Evolutionary conservation across 768 basidiomycete species (phyloP).

Genomic region (Suillus sp.): DNA sequence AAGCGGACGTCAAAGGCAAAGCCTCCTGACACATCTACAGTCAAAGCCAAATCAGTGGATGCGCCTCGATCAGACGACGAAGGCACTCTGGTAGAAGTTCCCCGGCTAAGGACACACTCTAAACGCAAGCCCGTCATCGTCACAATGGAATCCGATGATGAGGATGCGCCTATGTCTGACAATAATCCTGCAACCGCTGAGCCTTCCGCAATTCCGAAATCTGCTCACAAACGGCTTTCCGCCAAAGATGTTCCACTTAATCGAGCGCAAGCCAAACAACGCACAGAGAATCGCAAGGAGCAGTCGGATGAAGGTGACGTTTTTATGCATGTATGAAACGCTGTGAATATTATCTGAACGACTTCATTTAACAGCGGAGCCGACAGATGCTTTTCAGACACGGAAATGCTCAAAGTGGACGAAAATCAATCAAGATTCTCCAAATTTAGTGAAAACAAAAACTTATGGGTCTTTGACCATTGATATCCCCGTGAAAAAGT

Average conservation of each 20-base stretch:
- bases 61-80: conserved; percentile 29
- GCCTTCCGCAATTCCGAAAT: not conserved
- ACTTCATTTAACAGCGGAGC: not conserved
- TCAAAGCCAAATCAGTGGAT: conserved; percentile 15
- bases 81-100: conserved; percentile 27
- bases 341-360: not conserved
- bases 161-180: not conserved
- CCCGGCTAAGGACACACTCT: conserved; percentile 7
- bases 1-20: not conserved
- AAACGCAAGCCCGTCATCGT: conserved; percentile 12
- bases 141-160: conserved; percentile 5
- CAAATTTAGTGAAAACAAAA: not conserved
- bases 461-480: conserved; percentile 1
- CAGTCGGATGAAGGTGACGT: not conserved
- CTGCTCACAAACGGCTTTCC: not conserved
- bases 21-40: conserved; percentile 1
- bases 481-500: not conserved
- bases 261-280: not conserved
- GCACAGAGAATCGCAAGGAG: conserved; percentile 1
- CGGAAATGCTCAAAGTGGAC: not conserved
- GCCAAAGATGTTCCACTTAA: conserved; percentile 2
- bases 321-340: not conserved
- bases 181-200: not conserved
- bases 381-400: not conserved
- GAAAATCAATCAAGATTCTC: not conserved